phyloP scores from a whole-genome alignment of 257 asterid species.

The Penstemon newberryi region DNA sequence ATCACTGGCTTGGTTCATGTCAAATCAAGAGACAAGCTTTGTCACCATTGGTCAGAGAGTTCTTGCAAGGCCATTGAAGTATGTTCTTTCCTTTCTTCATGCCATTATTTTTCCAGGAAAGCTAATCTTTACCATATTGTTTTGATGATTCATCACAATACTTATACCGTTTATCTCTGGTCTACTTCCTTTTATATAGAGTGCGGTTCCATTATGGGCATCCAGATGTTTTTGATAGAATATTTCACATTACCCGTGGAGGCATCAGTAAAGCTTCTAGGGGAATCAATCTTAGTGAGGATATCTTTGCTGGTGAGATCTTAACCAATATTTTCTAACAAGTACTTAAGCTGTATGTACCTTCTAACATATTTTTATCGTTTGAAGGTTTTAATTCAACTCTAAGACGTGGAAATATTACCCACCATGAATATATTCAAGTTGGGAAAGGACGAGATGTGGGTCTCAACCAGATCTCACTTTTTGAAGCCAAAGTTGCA shows the following conservation, averaged over 20 bases:
- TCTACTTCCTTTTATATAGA: conserved; percentile 43
- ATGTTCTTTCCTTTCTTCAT: conserved; percentile 35
- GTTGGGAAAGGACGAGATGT: conserved; percentile 98
- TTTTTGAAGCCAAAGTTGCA: conserved; percentile 95
- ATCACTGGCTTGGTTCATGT: conserved; percentile 99
- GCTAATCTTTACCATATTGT: neutral
- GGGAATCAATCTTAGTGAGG: conserved; percentile 97
- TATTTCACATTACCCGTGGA: conserved; percentile 95
- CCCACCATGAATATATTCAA: conserved; percentile 94
- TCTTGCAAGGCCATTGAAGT: conserved; percentile 97
- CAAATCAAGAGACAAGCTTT: conserved; percentile 97
- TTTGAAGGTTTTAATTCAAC: conserved; percentile 84
- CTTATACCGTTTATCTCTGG: neutral
- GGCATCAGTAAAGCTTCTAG: conserved; percentile 95
- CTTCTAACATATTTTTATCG: conserved; percentile 23
- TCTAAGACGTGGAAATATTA: conserved; percentile 82
- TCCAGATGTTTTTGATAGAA: conserved; percentile 94
- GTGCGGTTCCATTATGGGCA: conserved; percentile 98
- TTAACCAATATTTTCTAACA: conserved; percentile 19
- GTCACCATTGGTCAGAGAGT: conserved; percentile 99
- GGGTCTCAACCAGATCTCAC: conserved; percentile 94
- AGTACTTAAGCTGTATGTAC: neutral
- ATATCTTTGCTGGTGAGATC: conserved; percentile 92
- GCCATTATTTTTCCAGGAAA: neutral
- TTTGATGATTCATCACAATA: conserved; percentile 2